phyloP scores from a whole-genome alignment of 306 rosid species.

The Gastrolobium bilobum region DNA sequence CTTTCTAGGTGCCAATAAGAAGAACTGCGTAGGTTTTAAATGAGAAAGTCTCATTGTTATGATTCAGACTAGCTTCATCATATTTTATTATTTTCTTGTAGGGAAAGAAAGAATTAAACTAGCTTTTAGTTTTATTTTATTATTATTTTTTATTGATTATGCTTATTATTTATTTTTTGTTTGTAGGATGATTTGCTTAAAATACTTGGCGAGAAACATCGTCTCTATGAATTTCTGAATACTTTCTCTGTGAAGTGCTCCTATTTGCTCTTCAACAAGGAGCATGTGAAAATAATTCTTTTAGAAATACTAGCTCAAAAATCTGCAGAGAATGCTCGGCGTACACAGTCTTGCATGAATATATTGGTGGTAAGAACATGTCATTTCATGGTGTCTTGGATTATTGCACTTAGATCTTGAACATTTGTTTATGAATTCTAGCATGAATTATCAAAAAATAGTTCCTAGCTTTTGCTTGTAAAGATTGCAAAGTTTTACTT shows the following conservation, averaged over 20 bases:
- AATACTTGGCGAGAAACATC: slow-evolving; percentile 92
- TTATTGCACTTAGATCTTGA: slow-evolving; percentile 20
- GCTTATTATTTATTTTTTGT: slow-evolving; percentile 27
- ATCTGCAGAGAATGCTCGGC: slow-evolving; percentile 63
- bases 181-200: slow-evolving; percentile 88
- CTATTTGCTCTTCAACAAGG: slow-evolving; percentile 91
- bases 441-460: not conserved
- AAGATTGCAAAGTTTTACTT: slow-evolving; percentile 22
- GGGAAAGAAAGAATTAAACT: slow-evolving; percentile 39
- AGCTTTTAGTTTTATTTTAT: slow-evolving; percentile 38
- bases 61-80: not conserved
- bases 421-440: slow-evolving; percentile 33
- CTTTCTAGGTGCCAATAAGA: not conserved
- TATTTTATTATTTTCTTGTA: not conserved
- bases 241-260: slow-evolving; percentile 85
- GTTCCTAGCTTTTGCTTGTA: slow-evolving; percentile 25
- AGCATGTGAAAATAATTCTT: slow-evolving; percentile 85
- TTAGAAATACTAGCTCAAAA: slow-evolving; percentile 67
- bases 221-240: slow-evolving; percentile 80
- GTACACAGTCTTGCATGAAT: slow-evolving; percentile 71
- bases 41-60: slow-evolving; percentile 10
- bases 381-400: slow-evolving; percentile 39
- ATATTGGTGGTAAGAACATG: slow-evolving; percentile 82
- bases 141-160: slow-evolving; percentile 42
- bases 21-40: slow-evolving; percentile 22